phyloP scores from a whole-genome alignment of 208 protist genomes.

The Phytomonas sp. region DNA sequence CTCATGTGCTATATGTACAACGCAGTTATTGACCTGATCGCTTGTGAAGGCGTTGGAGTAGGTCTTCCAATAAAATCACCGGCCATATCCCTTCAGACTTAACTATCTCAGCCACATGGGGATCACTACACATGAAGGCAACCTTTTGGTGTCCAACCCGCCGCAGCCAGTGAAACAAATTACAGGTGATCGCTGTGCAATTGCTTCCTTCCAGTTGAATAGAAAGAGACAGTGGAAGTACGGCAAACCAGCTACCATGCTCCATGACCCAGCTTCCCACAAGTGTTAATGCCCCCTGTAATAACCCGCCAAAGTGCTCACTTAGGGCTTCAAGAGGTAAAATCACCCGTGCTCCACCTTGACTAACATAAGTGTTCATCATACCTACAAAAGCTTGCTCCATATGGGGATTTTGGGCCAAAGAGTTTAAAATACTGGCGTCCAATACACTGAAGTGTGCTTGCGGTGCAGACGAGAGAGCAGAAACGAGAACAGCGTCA shows the following conservation, averaged over 20 bases:
- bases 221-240: constrained; percentile 54
- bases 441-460: constrained; percentile 60
- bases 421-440: constrained; percentile 22
- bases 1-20: neutral
- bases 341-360: constrained; percentile 42
- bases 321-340: constrained; percentile 43
- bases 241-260: constrained; percentile 35
- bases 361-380: constrained; percentile 63
- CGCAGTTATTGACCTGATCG: neutral
- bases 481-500: neutral
- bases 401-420: constrained; percentile 21
- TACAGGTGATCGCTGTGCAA: constrained; percentile 9
- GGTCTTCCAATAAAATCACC: constrained; percentile 19
- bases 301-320: constrained; percentile 11
- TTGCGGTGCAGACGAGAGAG: neutral
- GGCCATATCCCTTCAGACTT: constrained; percentile 37
- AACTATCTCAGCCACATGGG: constrained; percentile 21
- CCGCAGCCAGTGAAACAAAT: constrained; percentile 40
- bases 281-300: constrained; percentile 16
- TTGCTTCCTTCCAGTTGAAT: constrained; percentile 30
- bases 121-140: constrained; percentile 40
- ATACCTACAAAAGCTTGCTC: constrained; percentile 63
- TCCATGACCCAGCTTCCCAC: constrained; percentile 29
- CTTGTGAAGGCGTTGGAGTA: constrained; percentile 18
- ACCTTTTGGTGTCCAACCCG: constrained; percentile 32